Evolutionary conservation across 2,329 filamentous ascomycete genomes (phyloP).

Genomic region (Diaporthe ilicicola): DNA sequence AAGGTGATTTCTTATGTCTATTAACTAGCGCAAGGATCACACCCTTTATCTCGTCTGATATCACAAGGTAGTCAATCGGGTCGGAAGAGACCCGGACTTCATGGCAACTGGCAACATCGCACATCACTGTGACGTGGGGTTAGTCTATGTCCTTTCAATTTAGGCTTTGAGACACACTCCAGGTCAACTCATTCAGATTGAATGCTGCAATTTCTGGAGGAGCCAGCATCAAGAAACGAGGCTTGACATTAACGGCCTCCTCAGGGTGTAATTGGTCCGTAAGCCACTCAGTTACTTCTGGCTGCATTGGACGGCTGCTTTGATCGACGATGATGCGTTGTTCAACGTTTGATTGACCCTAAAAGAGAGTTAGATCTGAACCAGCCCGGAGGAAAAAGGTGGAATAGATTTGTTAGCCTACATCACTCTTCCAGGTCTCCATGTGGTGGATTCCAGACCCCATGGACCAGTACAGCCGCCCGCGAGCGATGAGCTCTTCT

Average conservation of each 20-base stretch:
- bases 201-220: not conserved
- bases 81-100: too few species aligned
- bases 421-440: not conserved
- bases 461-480: slow-evolving; percentile 1
- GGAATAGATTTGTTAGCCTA: not conserved
- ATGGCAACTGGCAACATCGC: too few species aligned
- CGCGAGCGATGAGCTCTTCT: not conserved
- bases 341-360: too few species aligned
- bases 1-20: too few species aligned
- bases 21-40: too few species aligned
- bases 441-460: not conserved
- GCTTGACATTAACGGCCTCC: not conserved
- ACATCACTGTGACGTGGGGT: too few species aligned
- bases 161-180: not conserved
- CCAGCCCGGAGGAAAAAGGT: not conserved
- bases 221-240: slow-evolving; percentile 15
- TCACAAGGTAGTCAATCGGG: too few species aligned
- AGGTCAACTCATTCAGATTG: not conserved
- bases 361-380: too few species aligned
- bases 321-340: not conserved
- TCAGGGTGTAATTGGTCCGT: not conserved
- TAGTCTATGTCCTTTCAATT: too few species aligned
- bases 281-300: not conserved
- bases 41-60: too few species aligned
- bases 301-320: not conserved